Base-by-base conservation (phyloP, 2,329 filamentous ascomycete genomes). In the Ophiostoma sp. region DNA sequence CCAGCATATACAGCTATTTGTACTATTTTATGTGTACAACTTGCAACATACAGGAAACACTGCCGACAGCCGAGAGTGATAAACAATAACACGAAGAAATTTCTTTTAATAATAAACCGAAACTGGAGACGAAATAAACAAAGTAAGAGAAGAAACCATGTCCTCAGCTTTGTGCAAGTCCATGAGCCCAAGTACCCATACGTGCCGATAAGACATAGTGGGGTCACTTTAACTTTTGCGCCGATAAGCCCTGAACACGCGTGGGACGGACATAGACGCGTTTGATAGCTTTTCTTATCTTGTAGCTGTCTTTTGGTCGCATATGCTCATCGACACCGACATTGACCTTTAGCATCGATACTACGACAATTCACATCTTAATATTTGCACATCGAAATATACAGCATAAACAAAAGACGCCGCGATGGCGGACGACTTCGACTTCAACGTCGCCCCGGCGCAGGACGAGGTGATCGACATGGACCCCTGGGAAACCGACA, bases 341-440 rank as follows among this genome's bases (percentile, higher is more conserved):
- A 57, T 48, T 7, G n/a, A 44, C 7, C 17, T 7, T 20, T 48
- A 10, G 36, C 44, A 48, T n/a, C 44, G 4, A 48, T 48, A 17
- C 23, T 27, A 52, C 48, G 48, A 52, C 48, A 7, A n/a, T 20
- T 20, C 17, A 3, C 48, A 48, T n/a, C 5, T n/a, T 27, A 0
- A 41, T 41, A 31, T 3, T 3, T 31, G 27, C 27, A 31, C 27
- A 31, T 31, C 6, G 41, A 44, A n/a, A 20, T 17, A 48, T 4
- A 41, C 11, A 11, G 10, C 39, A 41, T 41, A 48, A 20, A 20
- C 20, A 48, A 20, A 3, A 11, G n/a, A 27, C 52, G 52, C 52
- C 52, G 52, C 23, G 52, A 67, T 68, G 64, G 41, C 60, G n/a
- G 35, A 52, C 31, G 64, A 69, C 17, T 67, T 60, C n/a, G 64